These are phyloP conservation scores for Crucihimalaya himalaica DNA, from an alignment of 345 rosid species.

Conservation along the genomic window DNA sequence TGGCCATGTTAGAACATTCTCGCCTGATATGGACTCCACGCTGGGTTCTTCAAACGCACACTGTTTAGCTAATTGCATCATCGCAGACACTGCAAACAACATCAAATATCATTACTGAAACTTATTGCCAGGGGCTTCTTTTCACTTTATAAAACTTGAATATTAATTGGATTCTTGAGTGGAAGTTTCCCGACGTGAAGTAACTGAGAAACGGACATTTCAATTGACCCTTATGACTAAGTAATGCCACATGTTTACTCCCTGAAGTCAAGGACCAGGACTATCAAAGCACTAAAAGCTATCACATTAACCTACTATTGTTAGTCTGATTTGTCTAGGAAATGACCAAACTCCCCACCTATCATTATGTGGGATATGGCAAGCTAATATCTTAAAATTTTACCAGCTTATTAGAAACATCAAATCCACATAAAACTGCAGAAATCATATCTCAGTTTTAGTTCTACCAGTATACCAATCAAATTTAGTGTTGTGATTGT, in stretches of 20 bases:
- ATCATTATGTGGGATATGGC: conserved; percentile 8
- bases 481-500: not conserved
- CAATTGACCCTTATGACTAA: conserved; percentile 8
- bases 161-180: conserved; percentile 3
- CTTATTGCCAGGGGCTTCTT: not conserved
- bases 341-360: not conserved
- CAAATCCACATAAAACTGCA: not conserved
- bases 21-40: conserved; percentile 86
- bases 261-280: conserved; percentile 7
- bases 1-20: conserved; percentile 92
- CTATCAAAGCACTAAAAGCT: not conserved
- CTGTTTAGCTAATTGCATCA: conserved; percentile 92
- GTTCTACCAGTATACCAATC: conserved; percentile 3
- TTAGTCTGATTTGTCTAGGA: conserved; percentile 7
- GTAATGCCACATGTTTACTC: conserved; percentile 10
- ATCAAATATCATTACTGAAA: conserved; percentile 30
- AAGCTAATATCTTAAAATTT: conserved; percentile 12
- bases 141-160: not conserved
- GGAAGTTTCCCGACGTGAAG: conserved; percentile 10
- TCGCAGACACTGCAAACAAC: conserved; percentile 85
- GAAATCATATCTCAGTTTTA: not conserved
- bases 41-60: conserved; percentile 97
- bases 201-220: conserved; percentile 21
- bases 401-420: conserved; percentile 22
- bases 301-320: not conserved